Base-by-base conservation (phyloP, 768 basidiomycete genomes). In the Termitomyces sp. region DNA sequence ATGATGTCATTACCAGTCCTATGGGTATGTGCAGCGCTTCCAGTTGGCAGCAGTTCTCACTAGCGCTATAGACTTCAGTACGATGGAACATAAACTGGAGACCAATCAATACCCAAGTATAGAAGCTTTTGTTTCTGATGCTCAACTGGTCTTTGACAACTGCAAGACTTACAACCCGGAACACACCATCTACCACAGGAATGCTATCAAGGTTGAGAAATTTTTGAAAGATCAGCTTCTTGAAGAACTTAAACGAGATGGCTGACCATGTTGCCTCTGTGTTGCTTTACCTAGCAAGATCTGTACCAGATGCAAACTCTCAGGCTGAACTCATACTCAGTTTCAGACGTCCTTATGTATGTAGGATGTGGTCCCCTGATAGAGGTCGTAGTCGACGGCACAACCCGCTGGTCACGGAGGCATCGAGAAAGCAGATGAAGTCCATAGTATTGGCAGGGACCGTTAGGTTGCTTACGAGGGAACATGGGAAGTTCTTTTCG, bases 51-150 rank as follows among this genome's bases (percentile, higher is more conserved):
- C 37, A 37, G 52, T 47, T 12, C 31, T 54, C 16, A 54, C 31
- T 20, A 20, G 16, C 26, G n/a, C 34, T 14, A n/a, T 55, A 97
- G 94, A 98, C 71, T 83, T 98, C 64, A 73, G 76, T 55, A 94
- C 91, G 2, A 96, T 98, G 84, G 83, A 88, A 63, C 79, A 87
- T 67, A 98, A 94, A 71, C 81, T 98, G n/a, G 87, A 92, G 36
- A 84, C 79, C n/a, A 89, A 89, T 67, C 84, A 90, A 66, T 98
- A 98, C 70, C 69, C 77, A 12, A 77, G 79, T n/a, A 72, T 94
- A 51, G 86, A 87, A 49, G 74, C 77, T 32, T 96, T 98, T 66
- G 70, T 85, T 20, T 82, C 79, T 43, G 97, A 98, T 68, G 88
- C 88, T 16, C 82, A 86, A 61, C 76, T 97, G 55, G 83, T 98